Evolutionary conservation across 2,329 filamentous ascomycete species (phyloP), one percentile per base, ranked within the genome.

Genomic region (Paracamarosporium sp.): DNA sequence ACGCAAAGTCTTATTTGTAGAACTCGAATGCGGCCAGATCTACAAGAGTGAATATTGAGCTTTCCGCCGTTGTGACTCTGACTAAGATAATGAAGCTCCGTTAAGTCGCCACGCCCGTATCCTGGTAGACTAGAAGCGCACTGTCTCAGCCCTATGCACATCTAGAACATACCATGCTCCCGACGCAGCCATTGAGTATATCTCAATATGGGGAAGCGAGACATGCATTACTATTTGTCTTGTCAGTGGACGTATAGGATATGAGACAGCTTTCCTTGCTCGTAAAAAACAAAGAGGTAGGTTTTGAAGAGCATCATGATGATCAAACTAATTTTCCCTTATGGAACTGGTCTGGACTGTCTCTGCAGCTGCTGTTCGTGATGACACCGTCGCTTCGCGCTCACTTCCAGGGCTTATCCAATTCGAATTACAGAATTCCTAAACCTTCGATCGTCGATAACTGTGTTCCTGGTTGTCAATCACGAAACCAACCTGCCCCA

Each of bases 101-200:
- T 60, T 62, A 55, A 61, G 54, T 45, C 51, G 45, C 22, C 13
- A 27, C 17, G 33, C 15, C 15, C 17, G 9, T 54, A 15, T n/a
- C 40, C 40, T 12, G 31, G 15, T 36, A 22, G 50, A 62, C 68
- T 69, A 66, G 65, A 55, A 54, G 60, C 40, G 43, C 17, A 35
- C 50, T 65, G 63, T 67, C 60, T 70, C 67, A 71, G 66, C 67
- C 68, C 53, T 72, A 71, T 57, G 62, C 59, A 63, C 56, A 59
- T 66, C 68, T 63, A 70, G 68, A 68, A 64, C 65, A 61, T 63
- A 50, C 57, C 46, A 64, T 63, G 55, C 61, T 59, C 60, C 56
- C 45, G 57, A 46, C 40, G 53, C 41, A 56, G 45, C 47, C 53
- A 67, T 59, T 6, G 1, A 41, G 33, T 22, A 38, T 52, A 28